Evolutionary conservation across 1,284 basidiomycete genomes (phyloP), one percentile per base, ranked within the genome.

Genomic region (Fomitopsis betulina): DNA sequence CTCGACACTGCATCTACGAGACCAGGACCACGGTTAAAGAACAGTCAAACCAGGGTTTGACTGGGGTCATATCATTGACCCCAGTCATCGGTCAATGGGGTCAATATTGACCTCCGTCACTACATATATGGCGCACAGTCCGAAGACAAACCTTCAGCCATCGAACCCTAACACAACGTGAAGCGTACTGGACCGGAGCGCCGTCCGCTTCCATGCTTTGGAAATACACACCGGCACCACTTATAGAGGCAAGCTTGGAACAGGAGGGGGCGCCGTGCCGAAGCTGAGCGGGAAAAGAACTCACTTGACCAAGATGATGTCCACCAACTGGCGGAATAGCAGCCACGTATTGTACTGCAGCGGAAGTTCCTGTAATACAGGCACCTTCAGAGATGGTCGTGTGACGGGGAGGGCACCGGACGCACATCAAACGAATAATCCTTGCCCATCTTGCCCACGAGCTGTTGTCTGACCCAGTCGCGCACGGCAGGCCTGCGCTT

Each of bases 251-350:
- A 37, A 3, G 35, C 35, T 37, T 37, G 35, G 8, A 12, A 37
- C 13, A 15, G 8, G n/a, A n/a, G 9, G 35, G 35, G 35, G 3
- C 35, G 13, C 13, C 13, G 35, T 12, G 8, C 35, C 39, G n/a
- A 32, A 4, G 19, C 1, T 13, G 37, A 27, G 30, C 51, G 42
- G 21, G 45, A n/a, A 40, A 60, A 45, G 4, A 12, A 81, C 85
- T 60, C 62, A 94, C 92, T 99, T 99, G 65, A 98, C 83, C 38
- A 99, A 81, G 67, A 99, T 98, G 43, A 98, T 86, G 71, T 99
- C 96, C 33, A 99, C 96, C 19, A 89, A 79, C 72, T 94, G 93
- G 55, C 94, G 86, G 72, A 94, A 96, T 43, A 95, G 77, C n/a
- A 96, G 78, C 94, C 94, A 96, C 2, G 90, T 84, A 65, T 94